Evolutionary conservation across 805 yeast genomes (phyloP), one percentile per base, ranked within the genome.

Genomic region (Cyberlindnera amylophila): DNA sequence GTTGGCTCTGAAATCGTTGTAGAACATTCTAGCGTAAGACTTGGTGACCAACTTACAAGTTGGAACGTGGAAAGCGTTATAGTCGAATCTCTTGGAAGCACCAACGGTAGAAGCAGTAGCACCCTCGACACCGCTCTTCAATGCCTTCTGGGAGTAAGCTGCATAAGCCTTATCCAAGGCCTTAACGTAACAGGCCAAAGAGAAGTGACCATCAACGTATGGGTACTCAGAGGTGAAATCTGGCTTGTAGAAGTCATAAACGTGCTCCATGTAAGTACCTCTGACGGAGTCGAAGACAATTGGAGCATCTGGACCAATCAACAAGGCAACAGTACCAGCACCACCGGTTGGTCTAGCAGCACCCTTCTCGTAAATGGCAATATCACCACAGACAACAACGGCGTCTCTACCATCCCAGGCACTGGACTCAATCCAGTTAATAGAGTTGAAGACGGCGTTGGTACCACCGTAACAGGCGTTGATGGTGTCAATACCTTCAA

Each of bases 331-430:
- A 36, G 95, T 76, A 64, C 99, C 99, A 42, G 95, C 97, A 72
- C 99, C 99, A 66, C 99, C 99, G 41, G 99, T 93, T 62, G 99
- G 99, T 76, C 99, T 84, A 44, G 99, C 99, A 30, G 95, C 84
- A 64, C 99, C 99, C 71, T 90, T 79, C 58, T 90, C 89, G 69
- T 93, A 93, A 55, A 93, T 82, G 61, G 99, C 99, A 66, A 93
- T 93, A 69, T 93, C 99, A 68, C 97, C 98, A 63, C 93, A 82
- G 17, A 91, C 96, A 43, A 91, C 99, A 58, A 93, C 79, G 43
- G 98, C 98, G 61, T 91, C 89, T 67, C 98, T 81, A 51, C 99
- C 99, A 62, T 93, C 99, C 99, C 99, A 93, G 34, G 91, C 75
- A 23, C 87, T 79, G 26, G 96, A 87, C 71, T 93, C 97, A 53